These are phyloP conservation scores for Adansonia madagascariensis DNA, from an alignment of 441 rosid genomes.

Conservation along the genomic window DNA sequence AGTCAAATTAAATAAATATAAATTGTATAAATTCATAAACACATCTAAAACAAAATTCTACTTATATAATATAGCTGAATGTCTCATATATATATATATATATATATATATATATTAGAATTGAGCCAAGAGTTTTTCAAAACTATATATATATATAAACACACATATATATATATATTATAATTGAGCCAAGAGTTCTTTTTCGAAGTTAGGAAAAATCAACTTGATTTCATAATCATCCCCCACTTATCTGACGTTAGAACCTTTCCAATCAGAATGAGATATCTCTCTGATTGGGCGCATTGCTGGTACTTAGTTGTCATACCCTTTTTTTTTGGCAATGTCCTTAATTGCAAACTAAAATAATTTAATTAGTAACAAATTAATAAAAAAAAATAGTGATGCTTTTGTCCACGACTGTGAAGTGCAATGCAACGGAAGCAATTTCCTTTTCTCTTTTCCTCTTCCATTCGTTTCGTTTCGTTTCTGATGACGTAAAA, in stretches of 20 bases:
- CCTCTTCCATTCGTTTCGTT: neutral
- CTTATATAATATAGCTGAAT: too few relatives aligned
- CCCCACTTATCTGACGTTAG: neutral
- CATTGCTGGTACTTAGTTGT: neutral
- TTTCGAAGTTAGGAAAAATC: neutral
- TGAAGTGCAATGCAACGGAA: neutral
- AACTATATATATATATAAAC: too few relatives aligned
- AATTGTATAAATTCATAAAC: too few relatives aligned
- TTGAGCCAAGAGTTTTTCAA: too few relatives aligned
- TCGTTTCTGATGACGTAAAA: neutral
- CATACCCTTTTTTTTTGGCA: neutral
- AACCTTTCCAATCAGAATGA: conserved; percentile 1
- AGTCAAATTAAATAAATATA: too few relatives aligned
- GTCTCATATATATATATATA: too few relatives aligned
- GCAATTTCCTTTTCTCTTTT: neutral
- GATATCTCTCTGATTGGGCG: neutral
- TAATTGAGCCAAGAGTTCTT: neutral
- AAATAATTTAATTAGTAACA: neutral
- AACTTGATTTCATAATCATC: neutral
- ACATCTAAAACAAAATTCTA: too few relatives aligned
- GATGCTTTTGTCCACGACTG: neutral
- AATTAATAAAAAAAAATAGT: neutral
- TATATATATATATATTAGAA: too few relatives aligned
- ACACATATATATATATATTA: too few relatives aligned
- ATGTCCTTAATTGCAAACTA: neutral